A percentile compares a stretch with the other conserved stretches of the same genome.
Evolutionary conservation across 352 stramenopile genomes (phyloP).

Genomic region (Pythium angustatum): DNA sequence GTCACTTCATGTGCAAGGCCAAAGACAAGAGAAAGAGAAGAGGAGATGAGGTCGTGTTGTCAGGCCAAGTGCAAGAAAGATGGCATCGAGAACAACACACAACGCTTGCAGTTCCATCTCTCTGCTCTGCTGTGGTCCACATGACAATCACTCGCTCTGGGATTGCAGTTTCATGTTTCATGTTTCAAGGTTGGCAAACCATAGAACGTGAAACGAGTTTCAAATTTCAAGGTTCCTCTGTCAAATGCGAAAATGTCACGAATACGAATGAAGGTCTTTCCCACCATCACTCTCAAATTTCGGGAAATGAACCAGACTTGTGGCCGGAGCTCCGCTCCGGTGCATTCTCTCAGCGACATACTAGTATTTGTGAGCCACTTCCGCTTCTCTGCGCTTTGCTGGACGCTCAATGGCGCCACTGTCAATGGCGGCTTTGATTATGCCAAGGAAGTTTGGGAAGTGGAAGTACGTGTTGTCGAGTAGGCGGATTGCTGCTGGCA

Average conservation of each 20-base stretch:
- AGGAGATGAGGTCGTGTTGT: neutral
- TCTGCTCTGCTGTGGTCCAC: conserved; percentile 1
- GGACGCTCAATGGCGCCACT: too few relatives aligned
- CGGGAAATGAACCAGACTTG: too few relatives aligned
- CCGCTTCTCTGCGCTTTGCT: too few relatives aligned
- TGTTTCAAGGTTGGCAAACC: too few relatives aligned
- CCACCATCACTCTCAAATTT: conserved; percentile 15
- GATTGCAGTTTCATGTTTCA: neutral
- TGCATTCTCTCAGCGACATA: too few relatives aligned
- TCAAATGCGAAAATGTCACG: neutral
- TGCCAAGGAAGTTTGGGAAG: too few relatives aligned
- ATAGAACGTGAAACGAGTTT: neutral
- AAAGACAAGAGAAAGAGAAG: neutral
- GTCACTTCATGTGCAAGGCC: too few relatives aligned
- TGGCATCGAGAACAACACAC: too few relatives aligned
- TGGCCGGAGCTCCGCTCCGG: too few relatives aligned
- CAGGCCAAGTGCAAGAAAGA: neutral
- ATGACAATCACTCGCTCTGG: neutral
- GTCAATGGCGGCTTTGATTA: too few relatives aligned
- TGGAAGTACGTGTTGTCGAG: conserved; percentile 96
- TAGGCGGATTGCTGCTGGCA: conserved; percentile 89
- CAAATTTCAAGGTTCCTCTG: neutral
- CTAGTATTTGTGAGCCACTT: too few relatives aligned
- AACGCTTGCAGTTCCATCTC: neutral
- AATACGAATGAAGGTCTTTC: conserved; percentile 29